These are phyloP conservation scores for Allium cepa DNA, from an alignment of 106 monocot species.

Conservation along the genomic window DNA sequence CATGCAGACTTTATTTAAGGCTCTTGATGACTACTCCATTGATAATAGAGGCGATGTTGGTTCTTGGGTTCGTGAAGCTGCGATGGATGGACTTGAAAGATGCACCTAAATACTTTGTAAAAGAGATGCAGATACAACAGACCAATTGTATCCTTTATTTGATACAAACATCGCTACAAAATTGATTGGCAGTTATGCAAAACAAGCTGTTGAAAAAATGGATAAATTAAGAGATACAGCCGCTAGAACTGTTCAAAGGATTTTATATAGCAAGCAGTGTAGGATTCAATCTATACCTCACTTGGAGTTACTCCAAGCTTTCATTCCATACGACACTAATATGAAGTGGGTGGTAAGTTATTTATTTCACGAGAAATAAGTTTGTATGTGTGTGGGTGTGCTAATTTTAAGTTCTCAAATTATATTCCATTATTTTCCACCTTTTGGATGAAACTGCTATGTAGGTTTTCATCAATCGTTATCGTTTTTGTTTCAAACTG, in stretches of 20 bases:
- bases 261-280: constrained; percentile 45
- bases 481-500: too few relatives aligned
- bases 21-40: constrained; percentile 91
- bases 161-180: constrained; percentile 48
- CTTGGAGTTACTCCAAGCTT: constrained; percentile 44
- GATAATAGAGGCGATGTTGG: constrained; percentile 99
- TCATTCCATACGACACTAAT: constrained; percentile 56
- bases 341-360: constrained; percentile 75
- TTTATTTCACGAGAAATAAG: neutral
- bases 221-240: constrained; percentile 84
- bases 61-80: constrained; percentile 97
- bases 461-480: too few relatives aligned
- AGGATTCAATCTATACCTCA: constrained; percentile 44
- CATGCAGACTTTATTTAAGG: constrained; percentile 56
- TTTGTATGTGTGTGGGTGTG: too few relatives aligned
- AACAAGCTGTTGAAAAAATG: constrained; percentile 92
- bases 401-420: too few relatives aligned
- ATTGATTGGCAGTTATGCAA: constrained; percentile 70
- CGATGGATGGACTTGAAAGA: constrained; percentile 78
- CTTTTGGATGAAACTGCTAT: too few relatives aligned
- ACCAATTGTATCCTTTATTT: constrained; percentile 25
- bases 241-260: constrained; percentile 62
- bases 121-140: constrained; percentile 29
- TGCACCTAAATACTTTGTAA: constrained; percentile 66
- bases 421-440: too few relatives aligned